Base-by-base conservation (phyloP, 768 basidiomycete species). In the Xerocomus potaroensis region DNA sequence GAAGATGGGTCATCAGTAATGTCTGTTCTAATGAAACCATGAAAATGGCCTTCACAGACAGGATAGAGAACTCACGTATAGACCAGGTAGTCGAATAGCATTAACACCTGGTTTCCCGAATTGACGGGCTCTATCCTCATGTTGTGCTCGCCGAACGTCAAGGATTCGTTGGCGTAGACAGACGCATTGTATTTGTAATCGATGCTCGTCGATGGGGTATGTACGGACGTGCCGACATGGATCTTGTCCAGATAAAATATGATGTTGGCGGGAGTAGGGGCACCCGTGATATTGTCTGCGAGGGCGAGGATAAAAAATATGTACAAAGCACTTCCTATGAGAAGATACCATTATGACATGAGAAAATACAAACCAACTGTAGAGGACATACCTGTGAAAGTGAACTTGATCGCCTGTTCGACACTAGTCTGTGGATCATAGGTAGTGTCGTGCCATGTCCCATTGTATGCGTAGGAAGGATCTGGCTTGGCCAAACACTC, bases 401-500 rank as follows among this genome's bases (percentile, higher is more conserved):
- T 39, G 19, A 59, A 44, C 3, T 50, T 10, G 10, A 60, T 29
- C 3, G 9, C 12, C 30, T 24, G 50, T 9, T 22, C 10, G 30
- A 9, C 18, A 0, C 8, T 18, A 2, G 14, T 23, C 7, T 3
- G 2, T 2, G 29, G 24, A 33, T 1, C 0, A 14, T 8, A 53
- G 5, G 47, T 59, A 3, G 38, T 1, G 7, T 53, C 57, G 14
- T 59, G 58, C 58, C 58, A 59, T 33, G 58, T 59, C 2, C 30
- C 48, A 5, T 56, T 23, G 26, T 56, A 49, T 2, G 38, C 51
- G 15, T 3, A 12, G 1, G 45, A 11, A 5, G 49, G 26, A 31
- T 53, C 35, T 3, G 46, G 54, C 1, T 32, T 2, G 3, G 16
- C 47, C 1, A 9, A 0, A 8, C 58, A 59, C 3, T 0, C 4